These are phyloP conservation scores for Agrocybe praecox DNA, from an alignment of 768 basidiomycete species.

Conservation along the genomic window DNA sequence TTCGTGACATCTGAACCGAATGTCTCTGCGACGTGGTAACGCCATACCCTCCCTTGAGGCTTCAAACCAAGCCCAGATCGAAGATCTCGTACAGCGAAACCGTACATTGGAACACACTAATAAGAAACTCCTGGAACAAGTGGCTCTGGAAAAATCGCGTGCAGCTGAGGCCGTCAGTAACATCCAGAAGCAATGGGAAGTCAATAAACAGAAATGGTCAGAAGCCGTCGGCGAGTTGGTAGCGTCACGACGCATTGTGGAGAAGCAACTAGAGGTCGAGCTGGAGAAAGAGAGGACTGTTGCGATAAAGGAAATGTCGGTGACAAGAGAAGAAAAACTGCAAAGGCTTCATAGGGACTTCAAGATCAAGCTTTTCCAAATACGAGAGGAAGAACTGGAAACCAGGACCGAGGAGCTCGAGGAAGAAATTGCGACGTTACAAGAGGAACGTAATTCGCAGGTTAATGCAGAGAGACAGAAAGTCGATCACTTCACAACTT, in stretches of 20 bases:
- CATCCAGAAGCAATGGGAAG: constrained; percentile 51
- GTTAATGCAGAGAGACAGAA: constrained; percentile 45
- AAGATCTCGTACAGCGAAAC: constrained; percentile 72
- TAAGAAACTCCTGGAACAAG: constrained; percentile 54
- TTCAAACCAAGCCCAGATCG: constrained; percentile 68
- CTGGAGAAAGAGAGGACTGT: constrained; percentile 55
- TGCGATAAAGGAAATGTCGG: constrained; percentile 57
- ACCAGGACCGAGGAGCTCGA: constrained; percentile 53
- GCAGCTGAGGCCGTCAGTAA: constrained; percentile 41
- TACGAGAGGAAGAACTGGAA: constrained; percentile 62
- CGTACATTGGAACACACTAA: constrained; percentile 64
- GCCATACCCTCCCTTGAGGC: constrained; percentile 51
- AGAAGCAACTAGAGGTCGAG: constrained; percentile 54
- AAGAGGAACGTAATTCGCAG: constrained; percentile 49
- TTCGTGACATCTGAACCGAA: background rate
- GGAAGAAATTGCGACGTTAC: constrained; percentile 37
- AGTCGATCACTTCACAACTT: constrained; percentile 31
- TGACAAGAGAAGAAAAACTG: constrained; percentile 57
- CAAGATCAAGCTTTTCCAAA: constrained; percentile 69
- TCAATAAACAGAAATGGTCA: constrained; percentile 59
- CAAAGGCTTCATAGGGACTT: constrained; percentile 64
- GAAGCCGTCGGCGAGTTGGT: constrained; percentile 66
- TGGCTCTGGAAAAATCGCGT: constrained; percentile 44
- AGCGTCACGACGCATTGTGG: constrained; percentile 64
- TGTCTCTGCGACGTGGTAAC: constrained; percentile 20